Conservation (phyloP, 257 asterid species). For the Primulina tabacum region DNA sequence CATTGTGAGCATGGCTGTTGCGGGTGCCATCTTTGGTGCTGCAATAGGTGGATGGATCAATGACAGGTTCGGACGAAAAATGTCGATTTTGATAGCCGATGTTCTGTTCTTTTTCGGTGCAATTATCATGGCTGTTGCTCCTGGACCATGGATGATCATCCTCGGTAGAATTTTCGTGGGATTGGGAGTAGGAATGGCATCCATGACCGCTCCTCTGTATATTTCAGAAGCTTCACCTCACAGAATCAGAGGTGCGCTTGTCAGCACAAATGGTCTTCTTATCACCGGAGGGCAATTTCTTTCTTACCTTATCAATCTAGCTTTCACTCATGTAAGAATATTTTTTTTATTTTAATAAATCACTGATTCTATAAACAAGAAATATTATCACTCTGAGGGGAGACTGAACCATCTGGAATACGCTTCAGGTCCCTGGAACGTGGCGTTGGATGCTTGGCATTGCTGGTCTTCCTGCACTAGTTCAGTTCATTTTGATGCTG, state of each 20-base stretch:
- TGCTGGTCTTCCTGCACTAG: slow-evolving; percentile 34
- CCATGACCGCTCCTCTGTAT: slow-evolving; percentile 25
- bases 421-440: no score
- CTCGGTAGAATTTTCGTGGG: slow-evolving; percentile 21
- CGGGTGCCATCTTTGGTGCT: slow-evolving; percentile 26
- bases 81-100: slow-evolving; percentile 15
- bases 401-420: no score
- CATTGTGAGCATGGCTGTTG: slow-evolving; percentile 28
- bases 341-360: background rate
- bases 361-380: no score
- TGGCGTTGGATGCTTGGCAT: slow-evolving; percentile 42
- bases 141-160: slow-evolving; percentile 19
- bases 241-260: slow-evolving; percentile 23
- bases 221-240: slow-evolving; percentile 27
- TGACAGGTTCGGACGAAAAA: slow-evolving; percentile 18
- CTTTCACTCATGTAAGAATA: slow-evolving; percentile 20
- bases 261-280: slow-evolving; percentile 4
- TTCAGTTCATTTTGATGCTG: slow-evolving; percentile 37
- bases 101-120: slow-evolving; percentile 20
- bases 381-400: no score
- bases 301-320: slow-evolving; percentile 22
- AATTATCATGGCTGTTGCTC: slow-evolving; percentile 19
- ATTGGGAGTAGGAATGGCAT: slow-evolving; percentile 24
- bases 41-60: slow-evolving; percentile 24
- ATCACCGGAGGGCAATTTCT: slow-evolving; percentile 23